A percentile compares a stretch with the other conserved stretches of the same genome.
Conservation (phyloP, 1,139 yeast genomes). For the Geotrichum reessii region DNA sequence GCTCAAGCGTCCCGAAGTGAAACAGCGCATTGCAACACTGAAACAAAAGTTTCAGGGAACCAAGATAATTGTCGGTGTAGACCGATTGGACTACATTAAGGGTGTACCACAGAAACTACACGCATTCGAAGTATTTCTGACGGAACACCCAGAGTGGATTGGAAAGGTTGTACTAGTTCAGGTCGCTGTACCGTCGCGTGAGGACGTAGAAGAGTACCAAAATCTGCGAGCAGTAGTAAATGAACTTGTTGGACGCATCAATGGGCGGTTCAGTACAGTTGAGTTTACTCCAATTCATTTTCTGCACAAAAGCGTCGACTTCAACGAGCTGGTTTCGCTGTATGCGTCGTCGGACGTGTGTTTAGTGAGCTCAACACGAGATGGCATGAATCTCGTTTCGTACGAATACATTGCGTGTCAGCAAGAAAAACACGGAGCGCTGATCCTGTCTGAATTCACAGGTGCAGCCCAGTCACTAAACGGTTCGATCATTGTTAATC, state of each 20-base stretch:
- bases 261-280: conserved; percentile 93
- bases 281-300: conserved; percentile 97
- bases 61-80: conserved; percentile 92
- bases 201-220: conserved; percentile 97
- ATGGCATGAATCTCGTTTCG: conserved; percentile 95
- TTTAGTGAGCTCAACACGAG: conserved; percentile 88
- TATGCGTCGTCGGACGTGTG: conserved; percentile 87
- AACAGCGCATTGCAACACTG: conserved; percentile 58
- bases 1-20: conserved; percentile 55
- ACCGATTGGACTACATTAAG: conserved; percentile 88
- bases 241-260: conserved; percentile 92
- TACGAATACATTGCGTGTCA: conserved; percentile 97
- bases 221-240: conserved; percentile 88
- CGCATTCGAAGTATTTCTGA: conserved; percentile 87
- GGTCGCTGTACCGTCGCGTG: conserved; percentile 96
- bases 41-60: conserved; percentile 59
- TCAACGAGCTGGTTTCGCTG: conserved; percentile 83
- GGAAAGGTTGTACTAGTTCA: conserved; percentile 95
- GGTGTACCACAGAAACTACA: conserved; percentile 97
- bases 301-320: conserved; percentile 85
- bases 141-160: conserved; percentile 96
- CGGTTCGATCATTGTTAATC: conserved; percentile 90
- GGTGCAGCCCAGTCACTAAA: conserved; percentile 98
- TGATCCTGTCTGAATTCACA: conserved; percentile 87
- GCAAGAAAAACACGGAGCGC: conserved; percentile 74